A percentile compares a stretch with the other conserved stretches of the same genome.
These are phyloP conservation scores for Saccharomycopsis microspora DNA, from an alignment of 805 yeast species.

Conservation along the genomic window DNA sequence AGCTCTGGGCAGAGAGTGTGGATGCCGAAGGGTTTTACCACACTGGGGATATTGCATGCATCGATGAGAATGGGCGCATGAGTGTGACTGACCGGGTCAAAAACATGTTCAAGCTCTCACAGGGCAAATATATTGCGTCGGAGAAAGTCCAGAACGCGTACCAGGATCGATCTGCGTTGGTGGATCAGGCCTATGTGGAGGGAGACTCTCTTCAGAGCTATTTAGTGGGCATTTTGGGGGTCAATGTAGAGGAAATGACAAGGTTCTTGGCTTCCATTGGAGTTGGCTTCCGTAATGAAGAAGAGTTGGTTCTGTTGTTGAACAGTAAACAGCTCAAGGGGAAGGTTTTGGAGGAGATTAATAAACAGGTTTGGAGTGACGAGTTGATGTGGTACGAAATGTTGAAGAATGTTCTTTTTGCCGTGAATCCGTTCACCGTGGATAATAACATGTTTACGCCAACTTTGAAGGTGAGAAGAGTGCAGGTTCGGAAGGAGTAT, in stretches of 20 bases:
- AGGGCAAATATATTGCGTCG: conserved; percentile 30
- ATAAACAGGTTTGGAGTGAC: conserved; percentile 15
- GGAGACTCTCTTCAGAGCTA: background rate
- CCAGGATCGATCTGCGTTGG: conserved; percentile 24
- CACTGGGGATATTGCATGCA: conserved; percentile 45
- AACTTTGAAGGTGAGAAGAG: conserved; percentile 39
- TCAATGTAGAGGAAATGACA: conserved; percentile 19
- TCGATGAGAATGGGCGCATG: conserved; percentile 32
- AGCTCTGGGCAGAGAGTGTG: conserved; percentile 33
- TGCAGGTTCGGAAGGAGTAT: conserved; percentile 40
- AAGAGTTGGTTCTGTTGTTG: conserved; percentile 4
- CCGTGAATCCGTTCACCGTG: conserved; percentile 40
- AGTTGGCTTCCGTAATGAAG: no score
- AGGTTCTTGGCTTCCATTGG: background rate
- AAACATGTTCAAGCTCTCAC: conserved; percentile 29
- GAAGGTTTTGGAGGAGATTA: conserved; percentile 27
- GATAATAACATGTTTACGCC: conserved; percentile 48
- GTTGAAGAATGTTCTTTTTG: conserved; percentile 34
- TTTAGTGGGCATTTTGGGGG: conserved; percentile 5
- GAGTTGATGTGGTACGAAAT: conserved; percentile 40
- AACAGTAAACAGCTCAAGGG: conserved; percentile 25
- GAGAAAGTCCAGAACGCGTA: conserved; percentile 33
- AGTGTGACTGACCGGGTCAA: conserved; percentile 45
- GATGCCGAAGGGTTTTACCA: conserved; percentile 41
- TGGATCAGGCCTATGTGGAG: conserved; percentile 2